A percentile compares a stretch with the other conserved stretches of the same genome.
These are phyloP conservation scores for Aotearoamyces nothofagi DNA, from an alignment of 2,329 filamentous ascomycete species.

Conservation along the genomic window DNA sequence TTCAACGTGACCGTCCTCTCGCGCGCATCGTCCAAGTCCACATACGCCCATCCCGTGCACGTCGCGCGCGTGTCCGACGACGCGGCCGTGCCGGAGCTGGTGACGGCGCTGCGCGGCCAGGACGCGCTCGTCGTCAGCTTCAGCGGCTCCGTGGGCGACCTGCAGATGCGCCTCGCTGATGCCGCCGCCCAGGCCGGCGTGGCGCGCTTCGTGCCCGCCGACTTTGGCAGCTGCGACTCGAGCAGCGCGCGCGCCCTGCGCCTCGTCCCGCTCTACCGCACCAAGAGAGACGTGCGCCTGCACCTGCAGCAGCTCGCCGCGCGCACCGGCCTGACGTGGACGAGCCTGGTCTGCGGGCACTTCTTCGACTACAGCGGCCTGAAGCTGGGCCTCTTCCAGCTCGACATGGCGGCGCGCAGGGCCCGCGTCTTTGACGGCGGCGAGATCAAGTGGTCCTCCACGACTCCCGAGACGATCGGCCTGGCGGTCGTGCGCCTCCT, in stretches of 20 bases:
- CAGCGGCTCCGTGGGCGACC: slow-evolving; percentile 2
- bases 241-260: slow-evolving; percentile 20
- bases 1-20: slow-evolving; percentile 16
- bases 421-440: slow-evolving; percentile 15
- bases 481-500: slow-evolving; percentile 17
- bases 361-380: slow-evolving; percentile 43
- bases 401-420: slow-evolving; percentile 16
- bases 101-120: slow-evolving; percentile 18
- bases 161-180: slow-evolving; percentile 22
- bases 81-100: slow-evolving; percentile 19
- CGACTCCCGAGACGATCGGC: slow-evolving; percentile 16
- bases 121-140: slow-evolving; percentile 24
- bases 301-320: slow-evolving; percentile 8
- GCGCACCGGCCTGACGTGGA: slow-evolving; percentile 14
- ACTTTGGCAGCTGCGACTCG: slow-evolving; percentile 26
- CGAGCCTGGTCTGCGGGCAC: slow-evolving; percentile 28
- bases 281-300: slow-evolving; percentile 7
- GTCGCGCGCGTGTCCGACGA: slow-evolving; percentile 17
- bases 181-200: slow-evolving; percentile 23
- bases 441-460: slow-evolving; percentile 13
- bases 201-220: slow-evolving; percentile 23
- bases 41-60: slow-evolving; percentile 4
- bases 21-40: slow-evolving; percentile 12
- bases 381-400: slow-evolving; percentile 14
- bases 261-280: slow-evolving; percentile 18